phyloP scores from a whole-genome alignment of 2,329 filamentous ascomycete genomes.

The Dactylellina haptotyla region DNA sequence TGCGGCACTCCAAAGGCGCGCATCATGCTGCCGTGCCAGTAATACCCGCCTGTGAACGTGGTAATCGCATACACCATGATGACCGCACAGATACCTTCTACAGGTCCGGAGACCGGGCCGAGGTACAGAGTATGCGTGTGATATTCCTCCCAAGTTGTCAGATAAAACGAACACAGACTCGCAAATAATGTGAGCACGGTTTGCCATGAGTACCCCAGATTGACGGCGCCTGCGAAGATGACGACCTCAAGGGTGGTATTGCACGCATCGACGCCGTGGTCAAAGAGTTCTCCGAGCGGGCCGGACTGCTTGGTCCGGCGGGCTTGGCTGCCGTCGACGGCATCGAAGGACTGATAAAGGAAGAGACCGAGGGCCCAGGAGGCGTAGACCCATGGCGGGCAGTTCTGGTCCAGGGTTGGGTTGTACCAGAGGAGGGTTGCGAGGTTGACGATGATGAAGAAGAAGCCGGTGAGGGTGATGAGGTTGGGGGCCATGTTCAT shows the following conservation, averaged over 20 bases:
- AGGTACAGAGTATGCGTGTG: conserved; percentile 95
- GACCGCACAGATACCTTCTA: conserved; percentile 90
- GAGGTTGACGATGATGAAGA: conserved; percentile 88
- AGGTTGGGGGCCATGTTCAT: conserved; percentile 90
- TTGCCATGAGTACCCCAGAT: conserved; percentile 67
- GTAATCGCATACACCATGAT: conserved; percentile 84
- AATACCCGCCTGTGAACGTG: conserved; percentile 84
- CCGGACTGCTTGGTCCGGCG: conserved; percentile 91
- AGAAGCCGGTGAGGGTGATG: conserved; percentile 91
- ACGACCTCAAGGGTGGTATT: conserved; percentile 95
- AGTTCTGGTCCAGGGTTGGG: conserved; percentile 91
- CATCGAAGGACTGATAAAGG: conserved; percentile 97
- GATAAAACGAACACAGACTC: conserved; percentile 90
- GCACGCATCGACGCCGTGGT: conserved; percentile 95
- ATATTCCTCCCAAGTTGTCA: conserved; percentile 99
- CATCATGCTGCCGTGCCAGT: conserved; percentile 89
- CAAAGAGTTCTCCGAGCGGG: conserved; percentile 93
- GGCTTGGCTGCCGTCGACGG: conserved; percentile 92
- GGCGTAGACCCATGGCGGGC: conserved; percentile 93
- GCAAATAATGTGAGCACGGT: conserved; percentile 57
- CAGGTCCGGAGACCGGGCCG: conserved; percentile 89
- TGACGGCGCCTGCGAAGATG: conserved; percentile 90
- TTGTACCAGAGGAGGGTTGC: conserved; percentile 95
- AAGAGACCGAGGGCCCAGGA: conserved; percentile 90
- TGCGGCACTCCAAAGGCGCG: conserved; percentile 64